These are phyloP conservation scores for Artemisia tridentata DNA, from an alignment of 129 eudicot species.

Conservation along the genomic window DNA sequence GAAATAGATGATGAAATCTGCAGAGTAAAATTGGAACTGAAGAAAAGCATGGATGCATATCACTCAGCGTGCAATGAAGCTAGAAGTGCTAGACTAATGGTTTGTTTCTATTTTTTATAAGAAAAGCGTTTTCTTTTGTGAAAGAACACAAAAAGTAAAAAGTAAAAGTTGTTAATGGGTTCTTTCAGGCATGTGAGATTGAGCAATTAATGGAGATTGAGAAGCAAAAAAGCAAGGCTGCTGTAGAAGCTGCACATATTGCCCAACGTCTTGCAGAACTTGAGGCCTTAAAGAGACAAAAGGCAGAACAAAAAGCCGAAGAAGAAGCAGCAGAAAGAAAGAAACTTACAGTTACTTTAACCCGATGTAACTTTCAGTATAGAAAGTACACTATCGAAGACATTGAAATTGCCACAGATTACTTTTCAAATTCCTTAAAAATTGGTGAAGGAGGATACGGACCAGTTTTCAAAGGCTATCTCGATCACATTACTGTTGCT, in stretches of 20 bases:
- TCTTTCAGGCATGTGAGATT: background rate
- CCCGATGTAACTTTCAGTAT: slow-evolving; percentile 32
- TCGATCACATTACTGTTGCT: no score
- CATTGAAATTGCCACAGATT: slow-evolving; percentile 51
- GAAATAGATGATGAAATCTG: no score
- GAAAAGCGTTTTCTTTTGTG: no score
- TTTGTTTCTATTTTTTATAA: no score
- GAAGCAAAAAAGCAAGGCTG: slow-evolving; percentile 53
- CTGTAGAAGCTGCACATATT: slow-evolving; percentile 56
- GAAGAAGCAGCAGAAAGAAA: slow-evolving; percentile 13
- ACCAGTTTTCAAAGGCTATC: no score
- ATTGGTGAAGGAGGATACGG: slow-evolving; percentile 9
- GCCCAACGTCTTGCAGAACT: slow-evolving; percentile 55
- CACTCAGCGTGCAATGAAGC: no score
- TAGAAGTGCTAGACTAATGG: no score
- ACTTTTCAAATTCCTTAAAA: slow-evolving; percentile 46
- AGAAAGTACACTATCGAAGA: slow-evolving; percentile 51
- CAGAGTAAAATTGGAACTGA: no score
- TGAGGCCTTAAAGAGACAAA: slow-evolving; percentile 41
- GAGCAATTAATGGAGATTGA: slow-evolving; percentile 40
- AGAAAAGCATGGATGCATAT: no score
- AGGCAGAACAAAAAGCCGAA: slow-evolving; percentile 40
- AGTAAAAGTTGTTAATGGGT: background rate
- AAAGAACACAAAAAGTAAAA: background rate
- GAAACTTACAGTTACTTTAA: slow-evolving; percentile 32